Evolutionary conservation across 2,329 filamentous ascomycete genomes (phyloP), one percentile per base, ranked within the genome.

Genomic region (Xylaria sp.): DNA sequence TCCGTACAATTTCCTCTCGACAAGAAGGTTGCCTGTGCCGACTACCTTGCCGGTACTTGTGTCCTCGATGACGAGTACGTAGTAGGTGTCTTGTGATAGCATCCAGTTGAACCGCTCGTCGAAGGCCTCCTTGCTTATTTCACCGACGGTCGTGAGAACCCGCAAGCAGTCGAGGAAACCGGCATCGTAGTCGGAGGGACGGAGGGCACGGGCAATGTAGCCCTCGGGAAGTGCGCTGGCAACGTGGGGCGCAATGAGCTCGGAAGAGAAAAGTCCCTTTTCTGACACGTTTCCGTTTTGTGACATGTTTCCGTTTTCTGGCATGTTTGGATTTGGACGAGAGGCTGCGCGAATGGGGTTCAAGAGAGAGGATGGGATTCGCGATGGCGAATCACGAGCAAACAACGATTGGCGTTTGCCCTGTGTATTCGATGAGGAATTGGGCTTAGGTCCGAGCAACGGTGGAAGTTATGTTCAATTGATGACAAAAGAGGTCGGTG

Each of bases 81-180:
- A 97, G 85, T 98, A 98, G 69, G 90, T 91, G 70, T 90, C 90
- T 76, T 91, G 90, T 60, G 85, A 84, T 54, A 86, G 84, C 85
- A 98, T 94, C 88, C 91, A 94, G 73, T 94, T 89, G 82, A 93
- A 98, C 68, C 94, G 90, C 78, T 91, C 86, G 75, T 90, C 86
- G 85, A 95, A 98, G 69, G 89, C 86, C 68, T 89, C 87, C 79
- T 92, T 87, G 57, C 86, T 87, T 74, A 98, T 91, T 70, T 98
- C 94, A 72, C 96, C 96, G 28, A 98, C 95, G 8, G 93, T 96
- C 1, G 96, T 98, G 76, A 99, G 86, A 46, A 98, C 94, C 55
- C 94, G 90, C 72, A 99, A 85, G 69, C 96, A 95, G 78, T 97
- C 94, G 75, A 99, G 90, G 81, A 97, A 98, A 71, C 94, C 94